These are phyloP conservation scores for Paecilomyces sp. DNA, from an alignment of 2,329 filamentous ascomycete genomes.

Conservation along the genomic window DNA sequence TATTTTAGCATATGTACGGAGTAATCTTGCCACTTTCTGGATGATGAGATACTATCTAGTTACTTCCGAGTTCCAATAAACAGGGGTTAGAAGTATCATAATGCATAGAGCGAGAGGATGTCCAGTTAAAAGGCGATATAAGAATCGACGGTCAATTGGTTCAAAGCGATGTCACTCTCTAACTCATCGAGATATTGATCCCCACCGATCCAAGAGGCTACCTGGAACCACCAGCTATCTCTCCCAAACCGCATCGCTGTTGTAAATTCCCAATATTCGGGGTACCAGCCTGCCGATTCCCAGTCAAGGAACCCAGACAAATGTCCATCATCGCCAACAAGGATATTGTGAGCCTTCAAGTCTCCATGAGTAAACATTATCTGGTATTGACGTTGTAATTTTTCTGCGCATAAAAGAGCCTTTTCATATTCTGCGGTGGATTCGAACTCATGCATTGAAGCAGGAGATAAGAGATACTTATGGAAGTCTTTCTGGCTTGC, in stretches of 20 bases:
- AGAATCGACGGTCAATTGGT: constrained; percentile 14
- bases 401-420: constrained; percentile 15
- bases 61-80: too few relatives aligned
- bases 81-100: too few relatives aligned
- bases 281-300: constrained; percentile 17
- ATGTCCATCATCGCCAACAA: constrained; percentile 11
- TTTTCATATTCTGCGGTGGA: constrained; percentile 18
- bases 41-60: too few relatives aligned
- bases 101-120: too few relatives aligned
- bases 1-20: not conserved
- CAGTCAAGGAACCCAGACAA: constrained; percentile 20
- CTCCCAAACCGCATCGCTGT: constrained; percentile 15
- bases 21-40: too few relatives aligned
- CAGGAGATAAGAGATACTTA: constrained; percentile 14
- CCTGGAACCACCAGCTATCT: constrained; percentile 15
- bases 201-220: constrained; percentile 11
- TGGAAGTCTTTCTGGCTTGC: constrained; percentile 18
- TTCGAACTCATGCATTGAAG: constrained; percentile 21
- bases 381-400: constrained; percentile 7
- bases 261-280: constrained; percentile 18
- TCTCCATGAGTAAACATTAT: constrained; percentile 19
- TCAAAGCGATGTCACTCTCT: constrained; percentile 12
- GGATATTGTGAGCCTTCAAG: constrained; percentile 16
- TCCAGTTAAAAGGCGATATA: constrained; percentile 8
- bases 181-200: constrained; percentile 11